Evolutionary conservation across 495 filamentous ascomycete species (phyloP).

Genomic region (Ramalina intermedia): DNA sequence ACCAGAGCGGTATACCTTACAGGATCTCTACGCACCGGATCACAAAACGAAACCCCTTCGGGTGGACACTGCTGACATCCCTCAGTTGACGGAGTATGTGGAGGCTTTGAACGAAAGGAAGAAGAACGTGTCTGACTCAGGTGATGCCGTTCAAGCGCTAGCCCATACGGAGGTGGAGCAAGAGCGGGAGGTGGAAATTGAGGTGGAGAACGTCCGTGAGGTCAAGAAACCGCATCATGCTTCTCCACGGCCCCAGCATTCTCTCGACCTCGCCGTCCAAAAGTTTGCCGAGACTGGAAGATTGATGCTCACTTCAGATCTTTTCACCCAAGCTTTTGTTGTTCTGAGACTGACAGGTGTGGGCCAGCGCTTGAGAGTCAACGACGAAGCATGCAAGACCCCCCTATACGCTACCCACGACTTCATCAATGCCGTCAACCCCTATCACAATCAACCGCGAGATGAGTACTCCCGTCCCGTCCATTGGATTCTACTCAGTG

Average conservation of each 20-base stretch:
- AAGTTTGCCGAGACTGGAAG: conserved; percentile 26
- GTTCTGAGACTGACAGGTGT: conserved; percentile 21
- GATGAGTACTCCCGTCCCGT: conserved; percentile 23
- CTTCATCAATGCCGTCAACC: conserved; percentile 1
- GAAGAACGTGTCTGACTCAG: conserved; percentile 15
- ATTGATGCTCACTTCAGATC: conserved; percentile 15
- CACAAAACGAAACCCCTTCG: conserved; percentile 1
- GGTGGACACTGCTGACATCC: conserved; percentile 1
- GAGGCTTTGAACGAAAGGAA: conserved; percentile 16
- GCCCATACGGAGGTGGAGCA: conserved; percentile 33
- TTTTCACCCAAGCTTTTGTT: conserved; percentile 19
- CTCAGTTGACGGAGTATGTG: conserved; percentile 14
- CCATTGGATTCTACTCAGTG: conserved; percentile 35
- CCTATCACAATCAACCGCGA: background rate
- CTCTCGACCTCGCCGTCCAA: conserved; percentile 23
- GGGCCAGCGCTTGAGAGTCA: conserved; percentile 23
- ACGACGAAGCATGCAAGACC: conserved; percentile 9
- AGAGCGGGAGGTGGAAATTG: conserved; percentile 27
- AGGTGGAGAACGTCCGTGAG: conserved; percentile 27
- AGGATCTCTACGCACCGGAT: conserved; percentile 29
- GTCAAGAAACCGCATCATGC: conserved; percentile 21
- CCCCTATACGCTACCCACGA: conserved; percentile 19
- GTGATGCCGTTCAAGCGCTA: conserved; percentile 21
- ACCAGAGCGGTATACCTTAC: conserved; percentile 29
- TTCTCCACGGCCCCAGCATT: conserved; percentile 17